phyloP scores from a whole-genome alignment of 2,329 filamentous ascomycete genomes.

The Chaetomiaceae sp. region DNA sequence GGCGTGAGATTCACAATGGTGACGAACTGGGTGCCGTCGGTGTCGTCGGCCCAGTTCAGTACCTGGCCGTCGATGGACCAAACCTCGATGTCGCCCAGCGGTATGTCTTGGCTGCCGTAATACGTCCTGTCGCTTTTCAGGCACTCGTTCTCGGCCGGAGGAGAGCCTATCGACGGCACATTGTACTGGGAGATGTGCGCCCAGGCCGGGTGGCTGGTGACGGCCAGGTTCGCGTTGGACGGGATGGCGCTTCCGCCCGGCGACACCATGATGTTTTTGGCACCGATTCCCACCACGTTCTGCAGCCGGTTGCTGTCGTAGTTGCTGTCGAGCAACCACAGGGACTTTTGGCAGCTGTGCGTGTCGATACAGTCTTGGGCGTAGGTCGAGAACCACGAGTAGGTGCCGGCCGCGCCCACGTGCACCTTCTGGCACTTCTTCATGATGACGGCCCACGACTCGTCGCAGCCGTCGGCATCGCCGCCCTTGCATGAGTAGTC shows the following conservation, averaged over 20 bases:
- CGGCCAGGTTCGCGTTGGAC: too few species aligned
- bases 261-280: conserved; percentile 14
- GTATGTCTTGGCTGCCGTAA: too few species aligned
- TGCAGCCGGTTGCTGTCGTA: conserved; percentile 13
- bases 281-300: conserved; percentile 22
- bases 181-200: too few species aligned
- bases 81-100: neutral
- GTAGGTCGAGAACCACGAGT: conserved; percentile 20
- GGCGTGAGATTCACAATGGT: conserved; percentile 19
- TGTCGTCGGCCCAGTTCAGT: neutral
- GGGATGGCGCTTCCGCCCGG: too few species aligned
- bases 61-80: neutral
- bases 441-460: conserved; percentile 18
- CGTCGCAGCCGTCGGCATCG: conserved; percentile 6
- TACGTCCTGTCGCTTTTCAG: too few species aligned
- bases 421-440: conserved; percentile 7
- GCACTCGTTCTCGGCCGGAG: too few species aligned
- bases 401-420: conserved; percentile 13
- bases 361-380: conserved; percentile 16
- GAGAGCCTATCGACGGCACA: too few species aligned
- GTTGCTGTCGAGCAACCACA: conserved; percentile 14
- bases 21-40: conserved; percentile 15
- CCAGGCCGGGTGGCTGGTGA: too few species aligned
- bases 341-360: conserved; percentile 17
- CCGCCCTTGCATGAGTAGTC: conserved; percentile 3